Percentiles rank a stretch among this genome's conserved stretches.
These are phyloP conservation scores for Triangularia setosa DNA, from an alignment of 2,329 filamentous ascomycete species.

Conservation along the genomic window DNA sequence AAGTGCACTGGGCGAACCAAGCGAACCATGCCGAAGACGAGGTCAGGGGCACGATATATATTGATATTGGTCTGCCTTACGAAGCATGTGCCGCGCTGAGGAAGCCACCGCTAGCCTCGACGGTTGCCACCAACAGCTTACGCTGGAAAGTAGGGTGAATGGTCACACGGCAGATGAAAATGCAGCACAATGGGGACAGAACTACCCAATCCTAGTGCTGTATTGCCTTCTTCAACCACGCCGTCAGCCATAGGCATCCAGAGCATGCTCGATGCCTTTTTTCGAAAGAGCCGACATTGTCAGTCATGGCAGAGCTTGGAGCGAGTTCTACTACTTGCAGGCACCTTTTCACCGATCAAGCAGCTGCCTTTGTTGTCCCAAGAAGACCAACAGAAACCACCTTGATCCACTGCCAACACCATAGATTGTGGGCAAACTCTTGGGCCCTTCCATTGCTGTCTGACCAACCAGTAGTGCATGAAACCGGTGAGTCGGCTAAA, in stretches of 20 bases:
- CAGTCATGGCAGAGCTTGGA: background rate
- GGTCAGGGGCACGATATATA: background rate
- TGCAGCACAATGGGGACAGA: constrained; percentile 14
- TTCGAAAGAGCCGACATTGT: background rate
- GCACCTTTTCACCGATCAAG: background rate
- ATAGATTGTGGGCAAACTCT: background rate
- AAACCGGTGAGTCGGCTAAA: constrained; percentile 21
- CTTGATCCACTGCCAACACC: background rate
- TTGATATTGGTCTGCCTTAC: constrained; percentile 22
- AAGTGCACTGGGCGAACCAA: background rate
- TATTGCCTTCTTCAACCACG: background rate
- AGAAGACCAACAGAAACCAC: background rate
- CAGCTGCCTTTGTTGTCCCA: background rate
- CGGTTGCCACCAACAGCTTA: background rate
- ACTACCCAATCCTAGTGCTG: constrained; percentile 21
- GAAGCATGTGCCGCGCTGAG: constrained; percentile 6
- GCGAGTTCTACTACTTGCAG: constrained; percentile 7
- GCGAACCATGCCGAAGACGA: background rate
- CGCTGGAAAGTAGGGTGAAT: background rate
- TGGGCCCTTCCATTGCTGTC: background rate
- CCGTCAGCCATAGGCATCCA: constrained; percentile 6
- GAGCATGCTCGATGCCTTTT: constrained; percentile 14
- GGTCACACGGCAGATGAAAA: constrained; percentile 24
- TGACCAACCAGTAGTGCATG: constrained; percentile 19
- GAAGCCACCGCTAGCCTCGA: background rate